Evolutionary conservation across 805 yeast genomes (phyloP).

Genomic region (Wickerhamomyces pijperi): DNA sequence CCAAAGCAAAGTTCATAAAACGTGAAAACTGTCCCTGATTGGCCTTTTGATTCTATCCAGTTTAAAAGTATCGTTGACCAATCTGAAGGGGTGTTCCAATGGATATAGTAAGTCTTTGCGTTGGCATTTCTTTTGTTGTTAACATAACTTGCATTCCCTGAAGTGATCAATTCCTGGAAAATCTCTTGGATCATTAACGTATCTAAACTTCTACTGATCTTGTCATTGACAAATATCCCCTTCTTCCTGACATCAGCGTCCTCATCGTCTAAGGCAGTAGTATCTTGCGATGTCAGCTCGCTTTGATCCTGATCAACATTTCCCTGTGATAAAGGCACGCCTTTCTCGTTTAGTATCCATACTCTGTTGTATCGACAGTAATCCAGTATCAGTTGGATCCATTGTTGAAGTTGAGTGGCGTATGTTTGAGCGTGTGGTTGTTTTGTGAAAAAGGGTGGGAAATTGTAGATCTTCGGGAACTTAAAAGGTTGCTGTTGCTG

Average conservation of each 20-base stretch:
- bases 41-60: slow-evolving; percentile 74
- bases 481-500: slow-evolving; percentile 4
- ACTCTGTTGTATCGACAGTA: slow-evolving; percentile 47
- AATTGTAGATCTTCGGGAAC: slow-evolving; percentile 25
- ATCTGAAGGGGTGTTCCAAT: slow-evolving; percentile 59
- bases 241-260: slow-evolving; percentile 7
- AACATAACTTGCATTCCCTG: slow-evolving; percentile 47
- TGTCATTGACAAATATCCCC: slow-evolving; percentile 36
- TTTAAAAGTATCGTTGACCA: slow-evolving; percentile 57
- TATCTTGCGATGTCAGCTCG: not conserved
- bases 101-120: slow-evolving; percentile 24
- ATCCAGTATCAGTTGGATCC: slow-evolving; percentile 56
- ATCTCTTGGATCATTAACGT: slow-evolving; percentile 46
- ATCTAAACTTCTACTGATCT: slow-evolving; percentile 41
- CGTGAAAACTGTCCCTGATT: slow-evolving; percentile 65
- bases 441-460: slow-evolving; percentile 86
- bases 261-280: slow-evolving; percentile 5
- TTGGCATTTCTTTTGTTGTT: slow-evolving; percentile 19
- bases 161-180: slow-evolving; percentile 41
- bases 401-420: slow-evolving; percentile 65
- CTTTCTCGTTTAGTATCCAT: slow-evolving; percentile 39
- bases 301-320: slow-evolving; percentile 4
- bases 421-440: slow-evolving; percentile 79
- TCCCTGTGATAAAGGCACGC: slow-evolving; percentile 15
- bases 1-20: slow-evolving; percentile 68